Conservation (phyloP, 192 early-diverging fungal genomes). For the Coemansia sp. region DNA sequence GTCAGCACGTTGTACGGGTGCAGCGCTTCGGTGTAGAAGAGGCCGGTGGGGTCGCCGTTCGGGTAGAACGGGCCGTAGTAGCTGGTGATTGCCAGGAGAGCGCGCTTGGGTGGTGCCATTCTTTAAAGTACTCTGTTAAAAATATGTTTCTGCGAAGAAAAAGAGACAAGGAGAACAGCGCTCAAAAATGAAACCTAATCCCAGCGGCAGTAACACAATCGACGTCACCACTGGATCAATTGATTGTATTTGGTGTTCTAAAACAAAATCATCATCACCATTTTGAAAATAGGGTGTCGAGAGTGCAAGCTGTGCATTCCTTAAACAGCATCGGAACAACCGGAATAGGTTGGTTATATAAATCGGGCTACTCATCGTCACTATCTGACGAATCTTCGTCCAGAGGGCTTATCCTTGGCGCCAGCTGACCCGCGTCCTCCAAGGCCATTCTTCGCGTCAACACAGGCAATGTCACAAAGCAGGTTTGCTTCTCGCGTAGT, state of each 20-base stretch:
- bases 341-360: too few species aligned
- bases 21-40: slow-evolving; percentile 57
- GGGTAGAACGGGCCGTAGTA: slow-evolving; percentile 54
- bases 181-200: too few species aligned
- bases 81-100: slow-evolving; percentile 52
- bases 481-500: slow-evolving; percentile 74
- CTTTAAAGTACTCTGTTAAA: neutral
- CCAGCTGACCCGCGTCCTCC: slow-evolving; percentile 82
- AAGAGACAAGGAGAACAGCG: neutral
- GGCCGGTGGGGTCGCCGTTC: slow-evolving; percentile 54
- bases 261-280: too few species aligned
- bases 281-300: too few species aligned
- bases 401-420: slow-evolving; percentile 74
- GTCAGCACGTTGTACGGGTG: slow-evolving; percentile 52
- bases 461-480: slow-evolving; percentile 86
- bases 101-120: slow-evolving; percentile 50
- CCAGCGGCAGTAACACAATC: too few species aligned
- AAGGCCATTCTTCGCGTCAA: slow-evolving; percentile 75
- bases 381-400: slow-evolving; percentile 24
- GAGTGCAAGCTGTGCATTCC: too few species aligned
- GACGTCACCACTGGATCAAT: too few species aligned
- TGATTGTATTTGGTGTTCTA: too few species aligned
- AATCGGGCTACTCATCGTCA: too few species aligned
- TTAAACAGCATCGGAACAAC: too few species aligned
- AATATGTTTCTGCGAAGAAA: neutral